phyloP scores from a whole-genome alignment of 257 asterid species.

The Ligustrum vulgare region DNA sequence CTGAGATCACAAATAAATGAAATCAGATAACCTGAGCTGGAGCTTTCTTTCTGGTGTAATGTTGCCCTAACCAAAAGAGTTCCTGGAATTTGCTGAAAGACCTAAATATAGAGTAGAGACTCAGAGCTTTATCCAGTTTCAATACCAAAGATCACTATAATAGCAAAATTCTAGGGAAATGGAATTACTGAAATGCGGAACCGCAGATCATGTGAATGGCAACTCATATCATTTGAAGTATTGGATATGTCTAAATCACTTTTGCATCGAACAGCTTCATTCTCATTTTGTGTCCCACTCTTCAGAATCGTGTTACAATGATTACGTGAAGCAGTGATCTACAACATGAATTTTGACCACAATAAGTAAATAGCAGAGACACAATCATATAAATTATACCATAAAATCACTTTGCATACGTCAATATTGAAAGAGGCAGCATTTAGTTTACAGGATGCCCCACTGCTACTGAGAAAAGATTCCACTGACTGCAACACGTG shows the following conservation, averaged over 20 bases:
- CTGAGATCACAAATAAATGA: background rate
- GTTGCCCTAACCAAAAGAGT: slow-evolving; percentile 71
- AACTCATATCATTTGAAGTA: slow-evolving; percentile 21
- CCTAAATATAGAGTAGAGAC: slow-evolving; percentile 37
- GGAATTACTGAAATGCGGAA: slow-evolving; percentile 65
- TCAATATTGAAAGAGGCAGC: slow-evolving; percentile 54
- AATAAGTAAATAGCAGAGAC: slow-evolving; percentile 4
- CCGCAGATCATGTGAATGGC: slow-evolving; percentile 36
- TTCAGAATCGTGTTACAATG: slow-evolving; percentile 52
- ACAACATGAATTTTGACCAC: slow-evolving; percentile 13
- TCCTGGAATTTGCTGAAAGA: slow-evolving; percentile 89
- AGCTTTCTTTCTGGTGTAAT: slow-evolving; percentile 49
- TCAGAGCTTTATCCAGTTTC: background rate
- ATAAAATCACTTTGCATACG: slow-evolving; percentile 41
- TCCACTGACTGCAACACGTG: slow-evolving; percentile 73
- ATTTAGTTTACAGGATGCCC: slow-evolving; percentile 68
- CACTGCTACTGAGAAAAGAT: slow-evolving; percentile 51
- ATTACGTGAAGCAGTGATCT: slow-evolving; percentile 50
- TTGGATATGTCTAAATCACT: slow-evolving; percentile 21
- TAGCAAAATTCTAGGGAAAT: background rate
- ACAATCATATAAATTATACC: background rate
- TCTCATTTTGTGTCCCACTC: slow-evolving; percentile 24
- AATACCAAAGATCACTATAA: background rate
- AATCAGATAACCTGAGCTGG: slow-evolving; percentile 48
- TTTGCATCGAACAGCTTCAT: slow-evolving; percentile 23